Evolutionary conservation across 2,329 filamentous ascomycete species (phyloP).

Genomic region (Pyricularia sp.): DNA sequence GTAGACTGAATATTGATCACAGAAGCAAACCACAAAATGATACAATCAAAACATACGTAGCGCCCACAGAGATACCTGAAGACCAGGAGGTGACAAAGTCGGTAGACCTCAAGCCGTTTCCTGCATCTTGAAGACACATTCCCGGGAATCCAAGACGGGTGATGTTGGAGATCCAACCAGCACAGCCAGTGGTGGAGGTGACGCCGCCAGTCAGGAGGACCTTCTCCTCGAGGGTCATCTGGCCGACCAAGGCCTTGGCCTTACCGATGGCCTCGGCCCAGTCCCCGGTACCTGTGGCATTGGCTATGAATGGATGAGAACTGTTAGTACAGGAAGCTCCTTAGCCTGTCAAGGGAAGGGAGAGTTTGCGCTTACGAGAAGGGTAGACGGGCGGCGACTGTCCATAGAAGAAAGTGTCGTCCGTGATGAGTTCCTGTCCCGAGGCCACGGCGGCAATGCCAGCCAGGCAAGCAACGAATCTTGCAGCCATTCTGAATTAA

Average conservation of each 20-base stretch:
- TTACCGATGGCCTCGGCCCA: constrained; percentile 58
- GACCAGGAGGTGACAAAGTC: constrained; percentile 28
- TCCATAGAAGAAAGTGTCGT: constrained; percentile 34
- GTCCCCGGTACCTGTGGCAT: constrained; percentile 45
- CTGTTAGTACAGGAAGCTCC: background rate
- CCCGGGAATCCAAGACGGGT: constrained; percentile 26
- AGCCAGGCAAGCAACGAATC: constrained; percentile 1
- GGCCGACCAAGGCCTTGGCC: constrained; percentile 54
- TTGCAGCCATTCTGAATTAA: background rate
- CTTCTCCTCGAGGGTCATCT: constrained; percentile 67
- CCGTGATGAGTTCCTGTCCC: constrained; percentile 15
- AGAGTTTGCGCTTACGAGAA: constrained; percentile 21
- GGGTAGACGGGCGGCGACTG: constrained; percentile 36
- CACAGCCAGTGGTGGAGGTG: constrained; percentile 4
- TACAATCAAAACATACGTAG: constrained; percentile 15
- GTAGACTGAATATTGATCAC: background rate
- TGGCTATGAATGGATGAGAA: constrained; percentile 17
- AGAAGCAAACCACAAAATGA: background rate
- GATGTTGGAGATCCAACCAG: constrained; percentile 6
- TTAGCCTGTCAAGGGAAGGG: too few species aligned
- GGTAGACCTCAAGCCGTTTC: constrained; percentile 26
- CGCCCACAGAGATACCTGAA: constrained; percentile 25
- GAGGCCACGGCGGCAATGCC: constrained; percentile 6
- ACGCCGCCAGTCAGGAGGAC: constrained; percentile 8
- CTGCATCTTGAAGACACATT: constrained; percentile 29